phyloP scores from a whole-genome alignment of 177 flowering plant species.

The Telopea speciosissima region DNA sequence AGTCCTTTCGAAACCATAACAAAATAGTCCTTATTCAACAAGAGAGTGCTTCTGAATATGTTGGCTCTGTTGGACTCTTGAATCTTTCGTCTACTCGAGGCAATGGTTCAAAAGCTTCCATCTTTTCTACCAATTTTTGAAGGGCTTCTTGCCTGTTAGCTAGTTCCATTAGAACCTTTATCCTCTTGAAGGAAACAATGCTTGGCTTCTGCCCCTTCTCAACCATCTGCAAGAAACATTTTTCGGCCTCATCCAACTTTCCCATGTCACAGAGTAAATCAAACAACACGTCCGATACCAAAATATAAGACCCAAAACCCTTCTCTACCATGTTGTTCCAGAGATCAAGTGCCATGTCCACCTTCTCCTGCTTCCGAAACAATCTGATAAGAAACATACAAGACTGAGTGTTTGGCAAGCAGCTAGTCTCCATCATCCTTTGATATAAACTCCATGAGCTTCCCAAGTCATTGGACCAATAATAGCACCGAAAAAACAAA shows the following conservation, averaged over 20 bases:
- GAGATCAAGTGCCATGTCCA: constrained; percentile 63
- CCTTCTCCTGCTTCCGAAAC: constrained; percentile 71
- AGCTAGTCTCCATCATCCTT: constrained; percentile 64
- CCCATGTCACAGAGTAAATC: constrained; percentile 90
- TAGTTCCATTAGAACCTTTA: constrained; percentile 89
- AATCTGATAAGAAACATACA: constrained; percentile 80
- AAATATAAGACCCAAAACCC: constrained; percentile 75
- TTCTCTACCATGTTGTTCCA: constrained; percentile 93
- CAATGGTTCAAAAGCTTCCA: constrained; percentile 46
- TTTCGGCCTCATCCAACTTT: constrained; percentile 74
- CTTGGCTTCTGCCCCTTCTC: constrained; percentile 90
- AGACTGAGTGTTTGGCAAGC: constrained; percentile 81
- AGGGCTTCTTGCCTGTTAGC: constrained; percentile 57
- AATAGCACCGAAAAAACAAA: constrained; percentile 61
- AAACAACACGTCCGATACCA: constrained; percentile 84
- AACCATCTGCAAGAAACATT: constrained; percentile 80
- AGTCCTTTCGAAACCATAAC: background rate
- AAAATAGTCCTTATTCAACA: background rate
- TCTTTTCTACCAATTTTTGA: constrained; percentile 48
- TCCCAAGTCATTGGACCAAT: constrained; percentile 64
- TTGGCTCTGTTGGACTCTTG: background rate
- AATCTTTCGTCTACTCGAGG: constrained; percentile 7
- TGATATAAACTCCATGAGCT: constrained; percentile 61
- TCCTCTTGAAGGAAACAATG: constrained; percentile 63
- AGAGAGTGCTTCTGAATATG: background rate